Base-by-base conservation (phyloP, 306 rosid genomes). In the Ziziphus jujuba region DNA sequence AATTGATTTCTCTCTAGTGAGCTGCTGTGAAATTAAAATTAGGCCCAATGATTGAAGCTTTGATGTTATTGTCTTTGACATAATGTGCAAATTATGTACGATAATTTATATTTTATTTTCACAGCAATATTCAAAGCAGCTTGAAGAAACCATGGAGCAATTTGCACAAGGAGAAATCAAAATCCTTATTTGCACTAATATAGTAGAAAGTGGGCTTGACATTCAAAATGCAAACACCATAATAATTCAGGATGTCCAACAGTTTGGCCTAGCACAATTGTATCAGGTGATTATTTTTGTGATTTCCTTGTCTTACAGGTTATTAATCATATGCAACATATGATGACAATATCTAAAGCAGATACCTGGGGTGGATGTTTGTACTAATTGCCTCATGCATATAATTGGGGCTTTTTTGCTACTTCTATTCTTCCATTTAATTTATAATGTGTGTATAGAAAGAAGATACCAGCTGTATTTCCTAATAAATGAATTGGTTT, bases 141-240 rank as follows among this genome's bases (percentile, higher is more conserved):
- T 92, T 53, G 98, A 90, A 80, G 98, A 90, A 72, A 90, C 97
- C 33, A 88, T 93, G 97, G 97, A 87, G 77, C 90, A 72, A 66
- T 93, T 93, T 84, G 77, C 91, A 21, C 84, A 61, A 33, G 98
- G 98, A 23, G 87, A 88, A 75, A 84, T 84, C 81, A 88, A 83
- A 72, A 83, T 93, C 76, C 97, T 90, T 67, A 77, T 86, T 69
- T 84, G 96, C 82, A 93, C 96, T 43, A 93, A 84, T 67, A 90
- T 93, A 71, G 97, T 93, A 62, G 98, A 93, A 83, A 93, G 98
- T 67, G 98, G 98, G 74, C 97, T 90, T 72, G 98, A 93, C 73
- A 93, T 93, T 83, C 97, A 90, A 85, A 93, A 93, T 80, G 97
- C 98, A 54, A 93, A 93, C 78, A 90, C 98, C 82, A 93, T 93